These are phyloP conservation scores for Arthrobotrys musiformis DNA, from an alignment of 2,329 filamentous ascomycete species.

Conservation along the genomic window DNA sequence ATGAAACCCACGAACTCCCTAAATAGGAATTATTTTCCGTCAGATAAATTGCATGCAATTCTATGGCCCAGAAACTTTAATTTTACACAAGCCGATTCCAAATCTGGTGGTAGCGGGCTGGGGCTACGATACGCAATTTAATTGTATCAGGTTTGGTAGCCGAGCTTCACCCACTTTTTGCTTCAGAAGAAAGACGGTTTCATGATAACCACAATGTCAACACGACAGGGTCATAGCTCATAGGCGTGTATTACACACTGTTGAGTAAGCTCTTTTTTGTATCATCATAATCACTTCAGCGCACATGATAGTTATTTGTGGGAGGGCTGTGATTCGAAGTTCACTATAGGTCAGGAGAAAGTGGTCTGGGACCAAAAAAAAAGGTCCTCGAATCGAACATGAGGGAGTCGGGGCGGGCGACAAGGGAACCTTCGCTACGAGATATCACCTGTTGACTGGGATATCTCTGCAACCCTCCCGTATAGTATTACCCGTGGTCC, in stretches of 20 bases:
- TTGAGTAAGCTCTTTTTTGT: slow-evolving; percentile 17
- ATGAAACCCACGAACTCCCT: slow-evolving; percentile 18
- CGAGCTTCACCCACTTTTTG: slow-evolving; percentile 51
- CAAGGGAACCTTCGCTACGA: slow-evolving; percentile 38
- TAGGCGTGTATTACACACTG: not conserved
- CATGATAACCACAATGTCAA: slow-evolving; percentile 56
- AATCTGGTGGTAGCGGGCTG: slow-evolving; percentile 33
- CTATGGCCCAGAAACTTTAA: slow-evolving; percentile 23
- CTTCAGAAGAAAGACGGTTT: slow-evolving; percentile 50
- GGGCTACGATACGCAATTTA: slow-evolving; percentile 55
- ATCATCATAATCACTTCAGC: not conserved
- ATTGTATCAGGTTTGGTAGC: slow-evolving; percentile 55
- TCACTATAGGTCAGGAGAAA: slow-evolving; percentile 18
- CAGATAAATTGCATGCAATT: slow-evolving; percentile 37
- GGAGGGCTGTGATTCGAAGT: not conserved
- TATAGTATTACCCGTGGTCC: slow-evolving; percentile 43
- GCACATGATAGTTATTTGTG: not conserved
- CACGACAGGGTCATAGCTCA: slow-evolving; percentile 48
- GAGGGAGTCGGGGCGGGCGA: slow-evolving; percentile 30
- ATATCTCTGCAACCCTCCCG: slow-evolving; percentile 48
- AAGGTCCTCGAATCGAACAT: slow-evolving; percentile 10
- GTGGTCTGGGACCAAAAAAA: slow-evolving; percentile 22
- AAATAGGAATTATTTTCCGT: slow-evolving; percentile 34
- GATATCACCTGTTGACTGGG: slow-evolving; percentile 34
- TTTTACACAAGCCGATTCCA: slow-evolving; percentile 34